A percentile compares a stretch with the other conserved stretches of the same genome.
phyloP scores from a whole-genome alignment of 1,284 basidiomycete species.

The Ustilago esculenta region DNA sequence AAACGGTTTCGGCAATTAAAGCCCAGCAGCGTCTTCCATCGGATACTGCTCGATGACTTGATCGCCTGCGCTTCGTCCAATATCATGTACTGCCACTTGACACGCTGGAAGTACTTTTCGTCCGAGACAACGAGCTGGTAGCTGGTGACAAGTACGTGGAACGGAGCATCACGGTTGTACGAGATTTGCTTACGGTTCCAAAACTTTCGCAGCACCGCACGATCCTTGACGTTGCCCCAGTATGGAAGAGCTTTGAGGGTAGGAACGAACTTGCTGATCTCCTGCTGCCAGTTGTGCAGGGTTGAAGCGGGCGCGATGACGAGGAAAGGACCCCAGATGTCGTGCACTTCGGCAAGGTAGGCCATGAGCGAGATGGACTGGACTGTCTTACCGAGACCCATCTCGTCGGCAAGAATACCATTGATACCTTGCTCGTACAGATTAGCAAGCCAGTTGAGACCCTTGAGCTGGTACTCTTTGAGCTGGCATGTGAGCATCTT shows the following conservation, averaged over 20 bases:
- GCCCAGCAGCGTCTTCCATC: conserved; percentile 96
- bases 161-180: conserved; percentile 93
- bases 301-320: conserved; percentile 98
- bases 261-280: conserved; percentile 94
- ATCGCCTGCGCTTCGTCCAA: conserved; percentile 99
- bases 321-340: conserved; percentile 99
- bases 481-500: conserved; percentile 95
- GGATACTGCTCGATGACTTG: conserved; percentile 95
- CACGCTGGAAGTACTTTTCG: conserved; percentile 95
- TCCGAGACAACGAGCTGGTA: conserved; percentile 98
- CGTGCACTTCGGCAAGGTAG: conserved; percentile 94
- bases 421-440: conserved; percentile 96
- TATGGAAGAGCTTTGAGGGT: conserved; percentile 93
- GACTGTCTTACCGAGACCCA: conserved; percentile 83
- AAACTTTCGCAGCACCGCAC: conserved; percentile 91
- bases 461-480: conserved; percentile 99
- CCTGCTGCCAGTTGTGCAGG: conserved; percentile 99
- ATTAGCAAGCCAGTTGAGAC: conserved; percentile 96
- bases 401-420: conserved; percentile 77
- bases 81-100: conserved; percentile 99
- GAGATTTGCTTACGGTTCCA: conserved; percentile 99
- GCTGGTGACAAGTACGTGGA: conserved; percentile 95
- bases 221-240: conserved; percentile 98
- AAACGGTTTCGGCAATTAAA: conserved; percentile 97
- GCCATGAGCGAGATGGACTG: conserved; percentile 97